Percentiles rank a stretch among this genome's conserved stretches.
phyloP scores from a whole-genome alignment of 2,329 filamentous ascomycete species.

The Cercospora zeae-maydis region DNA sequence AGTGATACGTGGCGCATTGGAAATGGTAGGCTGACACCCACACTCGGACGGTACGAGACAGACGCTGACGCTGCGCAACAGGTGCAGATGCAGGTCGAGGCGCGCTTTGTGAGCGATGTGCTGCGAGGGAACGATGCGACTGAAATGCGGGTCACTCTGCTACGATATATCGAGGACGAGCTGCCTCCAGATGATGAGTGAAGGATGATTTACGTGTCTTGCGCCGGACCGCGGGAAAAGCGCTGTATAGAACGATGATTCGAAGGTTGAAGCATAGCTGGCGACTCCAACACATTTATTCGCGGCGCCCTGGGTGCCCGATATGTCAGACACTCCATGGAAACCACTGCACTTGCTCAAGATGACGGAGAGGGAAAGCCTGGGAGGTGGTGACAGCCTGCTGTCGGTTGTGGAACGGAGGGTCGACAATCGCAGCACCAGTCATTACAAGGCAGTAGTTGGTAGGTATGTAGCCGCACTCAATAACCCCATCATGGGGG shows the following conservation, averaged over 20 bases:
- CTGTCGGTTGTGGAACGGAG: not conserved
- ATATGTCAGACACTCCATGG: not conserved
- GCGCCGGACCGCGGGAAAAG: not conserved
- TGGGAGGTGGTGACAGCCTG: not conserved
- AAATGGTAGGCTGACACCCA: conserved; percentile 66
- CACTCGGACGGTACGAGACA: not conserved
- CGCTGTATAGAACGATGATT: not conserved
- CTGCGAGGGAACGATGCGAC: conserved; percentile 92
- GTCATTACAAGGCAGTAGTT: not conserved
- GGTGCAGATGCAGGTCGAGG: conserved; percentile 96
- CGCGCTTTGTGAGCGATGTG: conserved; percentile 91
- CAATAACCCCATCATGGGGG: not conserved
- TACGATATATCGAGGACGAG: conserved; percentile 96
- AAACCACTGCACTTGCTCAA: not conserved
- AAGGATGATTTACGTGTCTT: not conserved
- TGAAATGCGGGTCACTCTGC: conserved; percentile 89
- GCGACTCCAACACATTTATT: not conserved
- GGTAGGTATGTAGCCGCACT: not conserved
- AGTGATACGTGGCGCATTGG: conserved; percentile 81
- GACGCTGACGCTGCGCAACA: conserved; percentile 34
- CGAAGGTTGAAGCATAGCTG: not conserved
- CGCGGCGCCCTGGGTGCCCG: not conserved
- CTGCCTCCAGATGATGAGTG: conserved; percentile 88
- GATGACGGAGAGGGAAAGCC: not conserved
- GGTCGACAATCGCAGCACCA: not conserved